Evolutionary conservation across 768 basidiomycete genomes (phyloP), one percentile per base, ranked within the genome.

Genomic region (Daedaleopsis nitida): DNA sequence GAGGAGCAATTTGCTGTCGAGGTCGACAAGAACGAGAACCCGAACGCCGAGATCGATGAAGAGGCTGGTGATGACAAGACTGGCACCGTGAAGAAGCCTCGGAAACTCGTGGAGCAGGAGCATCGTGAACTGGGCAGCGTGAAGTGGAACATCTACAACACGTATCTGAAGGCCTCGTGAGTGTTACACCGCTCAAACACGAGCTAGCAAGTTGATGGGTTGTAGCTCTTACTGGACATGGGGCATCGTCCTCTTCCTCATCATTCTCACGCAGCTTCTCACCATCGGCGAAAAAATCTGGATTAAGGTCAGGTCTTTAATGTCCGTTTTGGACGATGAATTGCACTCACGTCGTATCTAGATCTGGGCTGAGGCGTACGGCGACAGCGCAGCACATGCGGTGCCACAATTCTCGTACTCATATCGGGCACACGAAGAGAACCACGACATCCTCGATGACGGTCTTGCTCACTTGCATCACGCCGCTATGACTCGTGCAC

Each of bases 21-120:
- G 0, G 59, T 37, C 17, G 60, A 60, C 39, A 62, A 68, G 38
- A 65, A 70, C 1, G 57, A 55, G 14, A 64, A 65, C 12, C 48
- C 60, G 3, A 45, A 59, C 16, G 76, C 76, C 14, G 76, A 77
- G 4, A 58, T 66, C 35, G 69, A 65, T 17, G 70, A 59, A 0
- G 70, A 73, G n/a, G 67, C 48, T 2, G 69, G 3, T n/a, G 71
- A 45, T 12, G 70, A 52, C 1, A 70, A 74, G n/a, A 71, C 64
- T 11, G 69, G 27, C 27, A 32, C 73, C 1, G 69, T 67, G 7
- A 74, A 70, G 75, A 89, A 86, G 63, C 87, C 90, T 0, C 76
- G 86, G 32, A 89, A 91, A 67, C 74, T 94, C 12, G 73, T 94
- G 57, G 87, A 92, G 69, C 92, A 94, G 52, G 92, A 95, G 69